Conservation (phyloP, 192 early-diverging fungal genomes). For the Dissophora ornata region DNA sequence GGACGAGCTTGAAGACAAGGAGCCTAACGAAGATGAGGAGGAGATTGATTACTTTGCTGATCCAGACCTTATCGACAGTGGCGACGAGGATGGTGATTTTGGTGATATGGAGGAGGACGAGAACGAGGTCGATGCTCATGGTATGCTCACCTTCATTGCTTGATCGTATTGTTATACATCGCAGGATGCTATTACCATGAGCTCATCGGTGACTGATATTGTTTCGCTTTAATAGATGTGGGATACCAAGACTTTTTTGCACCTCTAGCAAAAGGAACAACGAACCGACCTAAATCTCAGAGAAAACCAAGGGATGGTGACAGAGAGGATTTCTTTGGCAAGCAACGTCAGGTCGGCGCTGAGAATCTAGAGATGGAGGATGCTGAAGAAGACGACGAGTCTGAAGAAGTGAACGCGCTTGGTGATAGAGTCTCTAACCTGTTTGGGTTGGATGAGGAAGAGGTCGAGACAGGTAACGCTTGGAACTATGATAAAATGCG, state of each 20-base stretch:
- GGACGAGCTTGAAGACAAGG: constrained; percentile 58
- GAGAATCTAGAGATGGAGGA: constrained; percentile 56
- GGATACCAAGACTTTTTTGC: constrained; percentile 88
- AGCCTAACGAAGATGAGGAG: constrained; percentile 67
- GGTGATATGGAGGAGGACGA: constrained; percentile 73
- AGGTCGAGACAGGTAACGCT: constrained; percentile 54
- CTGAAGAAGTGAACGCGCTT: constrained; percentile 54
- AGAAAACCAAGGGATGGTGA: constrained; percentile 52
- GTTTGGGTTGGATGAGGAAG: constrained; percentile 69
- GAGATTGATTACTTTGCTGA: constrained; percentile 69
- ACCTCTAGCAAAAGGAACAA: constrained; percentile 64
- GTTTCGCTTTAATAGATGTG: constrained; percentile 69
- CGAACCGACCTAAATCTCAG: constrained; percentile 51
- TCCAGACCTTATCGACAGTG: constrained; percentile 56
- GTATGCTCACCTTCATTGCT: constrained; percentile 29
- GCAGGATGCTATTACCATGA: not conserved
- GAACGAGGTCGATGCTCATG: constrained; percentile 69
- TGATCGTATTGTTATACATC: not conserved
- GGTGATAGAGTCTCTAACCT: constrained; percentile 60
- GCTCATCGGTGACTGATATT: not conserved
- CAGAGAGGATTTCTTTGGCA: constrained; percentile 31
- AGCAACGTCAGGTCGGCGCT: constrained; percentile 57
- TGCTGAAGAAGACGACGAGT: constrained; percentile 51
- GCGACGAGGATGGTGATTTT: constrained; percentile 71
- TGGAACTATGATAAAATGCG: not conserved